Conservation (phyloP, 225 moss, liverwort and hornwort genomes). For the Straminergon stramineum region DNA sequence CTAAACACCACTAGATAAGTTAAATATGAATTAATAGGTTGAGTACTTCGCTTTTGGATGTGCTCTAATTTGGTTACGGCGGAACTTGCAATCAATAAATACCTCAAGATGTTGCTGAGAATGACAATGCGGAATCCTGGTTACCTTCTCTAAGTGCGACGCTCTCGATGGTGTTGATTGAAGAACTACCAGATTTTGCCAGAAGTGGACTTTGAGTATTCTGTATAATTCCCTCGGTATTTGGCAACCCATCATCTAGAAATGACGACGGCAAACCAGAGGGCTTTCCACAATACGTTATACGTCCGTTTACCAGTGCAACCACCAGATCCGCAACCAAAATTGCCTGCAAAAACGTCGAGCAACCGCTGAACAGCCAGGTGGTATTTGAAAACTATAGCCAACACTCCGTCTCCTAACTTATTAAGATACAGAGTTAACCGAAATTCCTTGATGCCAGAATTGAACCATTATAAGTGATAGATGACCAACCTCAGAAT, state of each 20-base stretch:
- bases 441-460: neutral
- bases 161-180: neutral
- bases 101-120: neutral
- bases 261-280: constrained; percentile 18
- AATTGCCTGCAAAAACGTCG: constrained; percentile 46
- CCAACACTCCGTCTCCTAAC: neutral
- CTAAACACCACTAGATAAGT: neutral
- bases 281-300: constrained; percentile 52
- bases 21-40: neutral
- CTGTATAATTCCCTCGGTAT: neutral
- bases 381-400: neutral
- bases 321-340: constrained; percentile 66
- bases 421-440: neutral
- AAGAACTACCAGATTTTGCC: neutral
- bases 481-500: constrained; percentile 55
- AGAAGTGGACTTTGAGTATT: neutral
- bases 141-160: constrained; percentile 7
- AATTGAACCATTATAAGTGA: neutral
- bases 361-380: neutral
- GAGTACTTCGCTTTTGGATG: neutral
- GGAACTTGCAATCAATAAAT: neutral
- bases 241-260: neutral
- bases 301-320: constrained; percentile 56
- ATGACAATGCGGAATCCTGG: neutral
- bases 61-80: neutral